Evolutionary conservation across 2,329 filamentous ascomycete genomes (phyloP).

Genomic region (Sporothrix variecibatus): DNA sequence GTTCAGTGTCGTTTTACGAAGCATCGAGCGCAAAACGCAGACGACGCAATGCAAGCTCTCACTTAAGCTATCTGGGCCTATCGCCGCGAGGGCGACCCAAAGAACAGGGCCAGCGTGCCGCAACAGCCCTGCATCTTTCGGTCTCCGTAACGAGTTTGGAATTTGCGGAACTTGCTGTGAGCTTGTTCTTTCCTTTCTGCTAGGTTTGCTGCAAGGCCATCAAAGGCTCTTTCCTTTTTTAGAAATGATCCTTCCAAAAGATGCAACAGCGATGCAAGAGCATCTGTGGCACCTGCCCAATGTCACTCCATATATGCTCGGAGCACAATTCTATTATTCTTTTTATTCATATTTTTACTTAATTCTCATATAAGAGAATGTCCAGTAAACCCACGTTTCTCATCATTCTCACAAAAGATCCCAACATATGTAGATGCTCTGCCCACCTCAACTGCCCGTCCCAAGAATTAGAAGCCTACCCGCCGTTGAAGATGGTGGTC

Average conservation of each 20-base stretch:
- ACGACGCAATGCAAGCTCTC: not conserved
- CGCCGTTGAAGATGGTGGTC: not conserved
- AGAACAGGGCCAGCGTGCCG: not conserved
- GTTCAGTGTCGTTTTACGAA: not conserved
- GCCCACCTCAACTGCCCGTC: not conserved
- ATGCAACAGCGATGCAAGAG: not conserved
- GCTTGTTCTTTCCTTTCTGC: not conserved
- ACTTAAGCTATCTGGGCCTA: not conserved
- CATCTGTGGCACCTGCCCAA: not conserved
- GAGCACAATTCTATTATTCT: not conserved
- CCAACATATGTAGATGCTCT: not conserved
- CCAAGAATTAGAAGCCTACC: not conserved
- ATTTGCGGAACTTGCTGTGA: not conserved
- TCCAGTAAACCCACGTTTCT: not conserved
- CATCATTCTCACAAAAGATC: not conserved
- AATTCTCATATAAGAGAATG: constrained; percentile 1
- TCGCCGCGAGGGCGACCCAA: not conserved
- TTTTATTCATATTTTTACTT: not conserved
- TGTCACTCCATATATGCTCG: not conserved
- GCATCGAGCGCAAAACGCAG: not conserved
- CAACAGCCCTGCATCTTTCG: not conserved
- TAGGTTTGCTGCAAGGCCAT: not conserved
- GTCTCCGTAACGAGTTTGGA: not conserved
- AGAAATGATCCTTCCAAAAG: not conserved
- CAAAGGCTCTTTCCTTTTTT: not conserved